Base-by-base conservation (phyloP, 108 stramenopile species). In the Fistulifera solaris region DNA sequence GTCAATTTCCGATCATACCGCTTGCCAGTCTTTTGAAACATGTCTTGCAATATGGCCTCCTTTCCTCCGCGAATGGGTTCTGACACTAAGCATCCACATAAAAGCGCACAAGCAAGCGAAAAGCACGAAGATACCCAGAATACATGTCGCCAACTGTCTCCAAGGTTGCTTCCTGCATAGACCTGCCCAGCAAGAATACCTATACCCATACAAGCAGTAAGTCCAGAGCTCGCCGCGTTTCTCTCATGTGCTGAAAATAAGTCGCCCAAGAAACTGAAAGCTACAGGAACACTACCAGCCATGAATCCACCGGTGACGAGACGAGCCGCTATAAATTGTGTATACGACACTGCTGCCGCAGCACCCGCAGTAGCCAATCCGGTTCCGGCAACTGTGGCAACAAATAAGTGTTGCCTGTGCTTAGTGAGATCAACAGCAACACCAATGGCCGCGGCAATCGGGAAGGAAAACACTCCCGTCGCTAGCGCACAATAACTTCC, bases 201-300 rank as follows among this genome's bases (percentile, higher is more conserved):
- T 15, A 77, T 35, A 39, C 83, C 83, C 83, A 85, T 85, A 75
- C 77, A 78, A 53, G 78, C 76, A 10, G 83, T 85, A 52, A 85
- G 63, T 19, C 79, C 83, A 5, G 58, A 61, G 16, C 70, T 72
- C 26, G 83, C 78, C 5, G 79, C 79, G 58, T 85, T 85, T 38
- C 83, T 70, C 48, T 85, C 79, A 48, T 78, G 65, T 12, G 59
- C 57, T 4, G 62, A 61, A 71, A 85, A 85, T 53, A 77, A 65
- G 59, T 85, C 83, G 16, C 79, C 78, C 62, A 85, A 43, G 27
- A 85, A 42, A n/a, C 66, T 68, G 66, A 85, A 85, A 27, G 76
- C 78, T 16, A 85, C 76, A 15, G 79, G 76, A 16, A 85, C 83
- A 23, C 62, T 65, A 18, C 73, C 83, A 38, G 67, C 62, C 83